phyloP scores from a whole-genome alignment of 768 basidiomycete genomes.

The Pulveroboletus sp. region DNA sequence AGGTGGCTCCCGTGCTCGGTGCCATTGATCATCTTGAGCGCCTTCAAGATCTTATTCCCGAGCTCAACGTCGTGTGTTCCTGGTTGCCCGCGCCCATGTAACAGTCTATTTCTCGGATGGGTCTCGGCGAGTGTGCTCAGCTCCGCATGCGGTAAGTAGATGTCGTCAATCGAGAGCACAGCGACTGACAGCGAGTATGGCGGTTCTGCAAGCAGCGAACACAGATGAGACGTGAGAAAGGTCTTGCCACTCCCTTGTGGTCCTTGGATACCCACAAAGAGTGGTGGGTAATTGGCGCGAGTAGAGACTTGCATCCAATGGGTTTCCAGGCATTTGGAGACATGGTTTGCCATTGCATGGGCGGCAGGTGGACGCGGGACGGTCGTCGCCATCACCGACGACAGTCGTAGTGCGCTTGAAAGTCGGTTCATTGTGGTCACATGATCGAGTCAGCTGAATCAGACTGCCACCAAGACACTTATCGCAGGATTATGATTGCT shows the following conservation, averaged over 20 bases:
- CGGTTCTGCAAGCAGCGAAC: conserved; percentile 36
- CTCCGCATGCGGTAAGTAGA: conserved; percentile 72
- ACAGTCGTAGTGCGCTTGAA: neutral
- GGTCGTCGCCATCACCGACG: conserved; percentile 12
- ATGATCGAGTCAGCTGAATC: conserved; percentile 4
- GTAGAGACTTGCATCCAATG: conserved; percentile 25
- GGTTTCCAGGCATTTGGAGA: conserved; percentile 32
- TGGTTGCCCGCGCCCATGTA: conserved; percentile 84
- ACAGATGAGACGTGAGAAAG: conserved; percentile 60
- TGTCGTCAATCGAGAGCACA: conserved; percentile 75
- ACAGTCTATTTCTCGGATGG: conserved; percentile 54
- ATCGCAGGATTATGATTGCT: conserved; percentile 23
- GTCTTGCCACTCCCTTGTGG: conserved; percentile 96
- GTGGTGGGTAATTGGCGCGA: conserved; percentile 38
- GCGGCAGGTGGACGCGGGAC: conserved; percentile 31
- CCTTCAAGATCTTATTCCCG: conserved; percentile 47
- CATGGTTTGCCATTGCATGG: conserved; percentile 35
- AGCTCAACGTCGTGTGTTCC: conserved; percentile 86
- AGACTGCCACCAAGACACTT: neutral
- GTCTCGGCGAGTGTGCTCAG: conserved; percentile 50
- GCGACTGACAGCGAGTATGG: conserved; percentile 53
- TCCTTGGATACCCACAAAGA: conserved; percentile 87
- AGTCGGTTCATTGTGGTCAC: conserved; percentile 8
- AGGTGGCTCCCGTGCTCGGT: neutral
- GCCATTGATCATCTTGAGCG: conserved; percentile 43